These are phyloP conservation scores for Diaporthe amygdali DNA, from an alignment of 2,329 filamentous ascomycete species.

Conservation along the genomic window DNA sequence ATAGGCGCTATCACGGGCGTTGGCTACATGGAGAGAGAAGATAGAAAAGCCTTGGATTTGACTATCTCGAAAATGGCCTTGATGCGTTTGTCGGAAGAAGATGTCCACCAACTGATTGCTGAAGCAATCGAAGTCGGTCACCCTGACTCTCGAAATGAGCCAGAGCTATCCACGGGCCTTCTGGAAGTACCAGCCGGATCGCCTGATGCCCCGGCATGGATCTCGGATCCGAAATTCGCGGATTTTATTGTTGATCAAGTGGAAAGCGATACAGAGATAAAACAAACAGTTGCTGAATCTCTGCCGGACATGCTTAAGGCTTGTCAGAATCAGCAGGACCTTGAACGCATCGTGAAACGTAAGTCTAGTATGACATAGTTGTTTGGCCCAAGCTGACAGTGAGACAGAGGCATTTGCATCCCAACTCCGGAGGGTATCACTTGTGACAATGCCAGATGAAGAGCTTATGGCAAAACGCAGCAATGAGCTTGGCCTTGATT, in stretches of 20 bases:
- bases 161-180: constrained; percentile 27
- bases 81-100: constrained; percentile 36
- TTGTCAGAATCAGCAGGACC: neutral
- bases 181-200: constrained; percentile 8
- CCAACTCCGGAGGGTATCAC: neutral
- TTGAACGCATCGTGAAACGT: neutral
- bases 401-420: neutral
- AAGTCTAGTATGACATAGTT: neutral
- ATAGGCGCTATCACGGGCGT: constrained; percentile 27
- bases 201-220: constrained; percentile 21
- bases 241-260: constrained; percentile 20
- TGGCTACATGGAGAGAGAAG: constrained; percentile 27
- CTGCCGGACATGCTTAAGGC: neutral
- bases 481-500: constrained; percentile 26
- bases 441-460: neutral
- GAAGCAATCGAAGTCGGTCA: constrained; percentile 40
- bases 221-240: constrained; percentile 26
- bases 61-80: constrained; percentile 19
- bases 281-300: neutral
- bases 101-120: constrained; percentile 46
- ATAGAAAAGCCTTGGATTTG: constrained; percentile 13
- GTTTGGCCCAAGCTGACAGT: neutral
- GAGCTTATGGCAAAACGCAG: neutral
- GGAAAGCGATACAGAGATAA: neutral
- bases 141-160: constrained; percentile 16